Conservation (phyloP, 169 alveolate genomes). For the Cryptosporidium meleagridis region DNA sequence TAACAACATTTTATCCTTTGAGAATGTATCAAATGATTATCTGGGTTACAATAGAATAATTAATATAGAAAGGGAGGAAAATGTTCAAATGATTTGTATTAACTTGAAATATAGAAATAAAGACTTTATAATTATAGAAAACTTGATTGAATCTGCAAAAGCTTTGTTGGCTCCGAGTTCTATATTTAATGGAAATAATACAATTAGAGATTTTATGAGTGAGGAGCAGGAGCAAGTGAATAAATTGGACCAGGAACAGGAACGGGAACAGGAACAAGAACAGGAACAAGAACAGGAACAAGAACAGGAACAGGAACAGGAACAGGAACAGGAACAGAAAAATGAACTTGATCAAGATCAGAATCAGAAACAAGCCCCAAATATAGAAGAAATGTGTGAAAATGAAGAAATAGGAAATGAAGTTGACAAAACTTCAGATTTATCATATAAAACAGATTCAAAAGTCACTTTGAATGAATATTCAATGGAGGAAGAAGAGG, state of each 20-base stretch:
- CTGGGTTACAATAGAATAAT: slow-evolving; percentile 1
- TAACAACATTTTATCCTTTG: slow-evolving; percentile 30
- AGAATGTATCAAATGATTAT: neutral
- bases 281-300: too few species aligned
- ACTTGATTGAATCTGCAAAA: neutral
- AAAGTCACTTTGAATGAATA: neutral
- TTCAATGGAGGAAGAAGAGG: neutral
- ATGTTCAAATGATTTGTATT: slow-evolving; percentile 28
- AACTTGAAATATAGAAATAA: slow-evolving; percentile 22
- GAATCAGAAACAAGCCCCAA: too few species aligned
- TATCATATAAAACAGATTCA: neutral
- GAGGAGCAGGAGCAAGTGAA: neutral
- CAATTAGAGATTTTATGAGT: slow-evolving; percentile 9
- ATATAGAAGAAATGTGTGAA: neutral
- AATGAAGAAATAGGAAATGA: neutral
- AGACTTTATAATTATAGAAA: slow-evolving; percentile 19
- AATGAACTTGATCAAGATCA: too few species aligned
- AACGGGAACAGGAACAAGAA: neutral
- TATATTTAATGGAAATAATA: slow-evolving; percentile 26
- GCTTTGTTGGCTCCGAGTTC: neutral
- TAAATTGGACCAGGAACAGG: neutral
- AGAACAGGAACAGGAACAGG: neutral
- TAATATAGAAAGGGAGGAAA: slow-evolving; percentile 40
- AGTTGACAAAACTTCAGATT: neutral
- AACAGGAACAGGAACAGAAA: neutral